Evolutionary conservation across 306 rosid species (phyloP), one percentile per base, ranked within the genome.

Genomic region (Sesbania bispinosa): DNA sequence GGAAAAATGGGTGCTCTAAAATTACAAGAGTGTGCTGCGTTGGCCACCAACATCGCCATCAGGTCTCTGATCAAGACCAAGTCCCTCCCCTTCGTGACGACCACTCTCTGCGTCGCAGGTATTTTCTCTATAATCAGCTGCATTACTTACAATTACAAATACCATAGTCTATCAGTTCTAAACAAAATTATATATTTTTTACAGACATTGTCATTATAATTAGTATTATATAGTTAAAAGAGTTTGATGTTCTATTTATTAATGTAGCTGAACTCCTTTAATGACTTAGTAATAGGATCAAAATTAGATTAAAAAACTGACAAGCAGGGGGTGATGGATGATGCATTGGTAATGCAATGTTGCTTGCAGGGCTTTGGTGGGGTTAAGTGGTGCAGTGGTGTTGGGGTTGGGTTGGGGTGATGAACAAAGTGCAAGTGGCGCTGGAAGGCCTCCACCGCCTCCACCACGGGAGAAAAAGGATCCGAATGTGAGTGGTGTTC

Each of bases 391-490:
- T 10, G 80, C 81, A 4, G 50, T 32, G n/a, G 9, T 79, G 36
- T 14, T 84, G 23, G 83, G 88, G 35, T 46, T 81, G 69, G 51
- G 69, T 76, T 76, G 58, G 24, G 58, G 74, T 3, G 75, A 67
- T n/a, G 83, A 67, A 23, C 68, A 58, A 73, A 76, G 70, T 33
- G 95, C 93, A 19, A 77, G 74, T 26, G 95, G 84, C 0, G 96
- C 97, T 9, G 84, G 81, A 85, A 89, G 95, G 86, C 86, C 89
- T 0, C 97, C 96, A 0, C 86, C 96, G 0, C 83, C 92, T 35
- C 86, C 96, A 0, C 80, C 88, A 0, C 48, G 8, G 19, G 96
- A 90, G 88, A 94, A 84, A 70, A 86, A 42, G 79, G 99, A 91
- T 50, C 99, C 96, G 2, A 89, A 84, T 71, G 73, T 91, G 80